These are phyloP conservation scores for Pseudonitzschia multiseries DNA, from an alignment of 108 stramenopile species.

Conservation along the genomic window DNA sequence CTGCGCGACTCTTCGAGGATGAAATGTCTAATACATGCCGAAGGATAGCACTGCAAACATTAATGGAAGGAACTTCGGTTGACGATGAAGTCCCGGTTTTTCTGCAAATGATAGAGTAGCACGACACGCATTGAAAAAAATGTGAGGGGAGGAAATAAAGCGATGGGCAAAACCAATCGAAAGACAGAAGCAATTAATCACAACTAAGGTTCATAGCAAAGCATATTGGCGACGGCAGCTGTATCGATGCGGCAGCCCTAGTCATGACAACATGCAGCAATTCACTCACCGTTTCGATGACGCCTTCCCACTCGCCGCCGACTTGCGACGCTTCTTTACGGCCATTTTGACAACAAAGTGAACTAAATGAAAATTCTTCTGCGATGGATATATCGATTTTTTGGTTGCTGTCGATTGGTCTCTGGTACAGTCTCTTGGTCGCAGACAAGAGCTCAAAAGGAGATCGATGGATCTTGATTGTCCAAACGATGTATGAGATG, in stretches of 20 bases:
- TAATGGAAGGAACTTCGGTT: background rate
- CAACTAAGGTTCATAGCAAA: background rate
- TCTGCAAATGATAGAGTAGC: background rate
- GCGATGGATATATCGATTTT: too few relatives aligned
- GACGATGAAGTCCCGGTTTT: constrained; percentile 2
- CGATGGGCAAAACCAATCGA: background rate
- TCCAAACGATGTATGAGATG: too few relatives aligned
- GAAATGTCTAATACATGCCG: constrained; percentile 17
- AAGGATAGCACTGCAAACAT: background rate
- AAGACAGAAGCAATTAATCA: background rate
- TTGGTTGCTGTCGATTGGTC: too few relatives aligned
- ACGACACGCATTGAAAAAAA: background rate
- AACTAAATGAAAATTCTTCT: too few relatives aligned
- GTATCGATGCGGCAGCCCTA: background rate
- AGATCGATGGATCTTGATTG: too few relatives aligned
- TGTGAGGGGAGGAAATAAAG: background rate
- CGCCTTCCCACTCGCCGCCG: constrained; percentile 2
- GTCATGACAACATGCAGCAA: background rate
- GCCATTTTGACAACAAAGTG: constrained; percentile 1
- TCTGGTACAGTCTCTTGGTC: too few relatives aligned
- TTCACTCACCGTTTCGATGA: constrained; percentile 5
- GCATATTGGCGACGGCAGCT: background rate
- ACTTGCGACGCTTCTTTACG: constrained; percentile 10
- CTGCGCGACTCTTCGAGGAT: constrained; percentile 8
- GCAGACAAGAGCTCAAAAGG: too few relatives aligned